Base-by-base conservation (phyloP, 2,329 filamentous ascomycete genomes). In the Penicillium sp. region DNA sequence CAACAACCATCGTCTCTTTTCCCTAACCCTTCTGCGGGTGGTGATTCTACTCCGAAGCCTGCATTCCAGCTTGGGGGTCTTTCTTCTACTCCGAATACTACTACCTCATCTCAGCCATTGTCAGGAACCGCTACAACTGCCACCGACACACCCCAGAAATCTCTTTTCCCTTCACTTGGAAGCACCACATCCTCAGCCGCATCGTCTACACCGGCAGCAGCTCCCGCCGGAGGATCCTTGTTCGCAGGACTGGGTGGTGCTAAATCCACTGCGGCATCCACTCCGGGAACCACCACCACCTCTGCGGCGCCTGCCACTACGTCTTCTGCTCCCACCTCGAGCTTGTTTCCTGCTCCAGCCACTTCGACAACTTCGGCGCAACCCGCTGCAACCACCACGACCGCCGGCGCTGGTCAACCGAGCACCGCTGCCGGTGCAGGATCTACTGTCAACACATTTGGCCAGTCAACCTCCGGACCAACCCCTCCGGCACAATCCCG, bases 401-500 rank as follows among this genome's bases (percentile, higher is more conserved):
- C 6, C 22, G 9, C 27, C 57, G n/a, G 45, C 56, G 25, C 18
- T 5, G 18, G 5, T 22, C 18, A 22, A n/a, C 5, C 18, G 18
- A 32, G 28, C 15, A 37, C 39, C n/a, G 23, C 47, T 25, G 44
- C 58, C 32, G 42, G 47, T 30, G 49, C 51, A 17, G 42, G 49
- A n/a, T n/a, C n/a, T n/a, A n/a, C n/a, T 29, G 41, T 51, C 20
- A 22, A 22, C 9, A 37, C 50, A 17, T 67, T 90, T 32, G 80
- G 79, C 12, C 79, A 81, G 17, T 93, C 88, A 1, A 94, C 85
- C 3, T 73, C 79, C 22, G 89, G 89, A 0, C 87, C 89, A 1
- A 72, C 82, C 2, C 90, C 92, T 11, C 82, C 88, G 40, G 68
- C 73, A 2, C 80, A 93, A 55, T 92, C 90, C 3, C 83, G 92